phyloP scores from a whole-genome alignment of 169 alveolate genomes.

The Plasmodium relictum region DNA sequence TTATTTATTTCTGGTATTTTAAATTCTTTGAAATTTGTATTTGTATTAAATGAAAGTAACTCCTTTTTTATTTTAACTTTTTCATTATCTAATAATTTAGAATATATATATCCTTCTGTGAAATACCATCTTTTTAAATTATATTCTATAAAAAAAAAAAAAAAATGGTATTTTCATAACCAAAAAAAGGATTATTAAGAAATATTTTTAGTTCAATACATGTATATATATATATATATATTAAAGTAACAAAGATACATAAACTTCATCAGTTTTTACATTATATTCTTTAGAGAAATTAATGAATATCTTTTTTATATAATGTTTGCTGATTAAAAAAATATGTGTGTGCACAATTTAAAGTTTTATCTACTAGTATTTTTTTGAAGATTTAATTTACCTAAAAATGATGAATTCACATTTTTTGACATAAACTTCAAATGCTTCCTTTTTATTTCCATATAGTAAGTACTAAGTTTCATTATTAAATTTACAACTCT shows the following conservation, averaged over 20 bases:
- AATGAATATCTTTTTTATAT: too few relatives aligned
- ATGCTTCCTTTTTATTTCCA: constrained; percentile 64
- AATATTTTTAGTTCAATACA: too few relatives aligned
- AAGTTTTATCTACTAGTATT: too few relatives aligned
- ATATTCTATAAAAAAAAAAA: constrained; percentile 17
- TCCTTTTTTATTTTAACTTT: constrained; percentile 27
- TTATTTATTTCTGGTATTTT: constrained; percentile 1
- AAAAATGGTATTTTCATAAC: neutral
- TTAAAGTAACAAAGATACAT: too few relatives aligned
- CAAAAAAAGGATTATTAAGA: too few relatives aligned
- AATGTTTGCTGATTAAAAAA: too few relatives aligned
- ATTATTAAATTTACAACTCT: constrained; percentile 26
- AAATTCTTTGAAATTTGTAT: constrained; percentile 20
- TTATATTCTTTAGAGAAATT: too few relatives aligned
- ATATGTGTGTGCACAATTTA: too few relatives aligned
- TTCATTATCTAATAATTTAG: constrained; percentile 5
- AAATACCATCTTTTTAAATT: constrained; percentile 36
- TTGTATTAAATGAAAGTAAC: neutral
- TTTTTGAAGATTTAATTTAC: neutral
- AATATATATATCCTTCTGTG: constrained; percentile 16
- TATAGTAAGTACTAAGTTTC: constrained; percentile 52
- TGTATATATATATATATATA: too few relatives aligned
- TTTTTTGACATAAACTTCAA: constrained; percentile 40
- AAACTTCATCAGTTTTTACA: too few relatives aligned
- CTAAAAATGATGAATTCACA: constrained; percentile 44